Base-by-base conservation (phyloP, 192 early-diverging fungal species). In the Linnemannia schmuckeri region DNA sequence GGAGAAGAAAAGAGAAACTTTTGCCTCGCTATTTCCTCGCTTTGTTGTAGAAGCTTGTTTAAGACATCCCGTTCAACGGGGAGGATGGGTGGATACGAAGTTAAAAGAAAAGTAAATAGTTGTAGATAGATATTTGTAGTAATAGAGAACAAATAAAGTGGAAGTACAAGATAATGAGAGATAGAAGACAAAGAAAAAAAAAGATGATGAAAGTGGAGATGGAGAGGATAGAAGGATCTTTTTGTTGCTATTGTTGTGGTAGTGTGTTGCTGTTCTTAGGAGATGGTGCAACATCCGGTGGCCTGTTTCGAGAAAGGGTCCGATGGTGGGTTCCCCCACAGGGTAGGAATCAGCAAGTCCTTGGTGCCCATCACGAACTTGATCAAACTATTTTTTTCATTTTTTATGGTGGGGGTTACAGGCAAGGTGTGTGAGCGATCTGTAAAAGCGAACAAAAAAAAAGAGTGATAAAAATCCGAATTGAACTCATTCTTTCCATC, bases 261-360 rank as follows among this genome's bases (percentile, higher is more conserved):
- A 20, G 52, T 17, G 20, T 54, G 52, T 54, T 74, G n/a, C 40
- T 49, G 6, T 13, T 15, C 13, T 79, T 80, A 89, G n/a, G 69
- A 77, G 27, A 89, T 78, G 12, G 72, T 80, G 47, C 88, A 89
- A 74, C 88, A 89, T 47, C 78, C 78, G 15, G 79, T 78, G 22
- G 91, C 85, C 85, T 92, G 92, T 83, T 89, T 91, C 74, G 92
- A 90, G 80, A 91, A 94, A 35, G 92, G 93, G 88, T 94, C 93
- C 78, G 91, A 90, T 27, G 92, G 81, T 75, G 93, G 91, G 46
- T 87, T 89, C 13, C 93, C 93, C 93, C 93, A 94, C 72, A 91
- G 85, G 30, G 87, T 92, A 18, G 93, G 93, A 87, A 94, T 77
- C 24, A 94, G 83, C 54, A 88, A 90, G 89, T 94, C 93, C 85